These are phyloP conservation scores for Stephania cephalantha DNA, from an alignment of 164 flowering plant genomes.

Conservation along the genomic window DNA sequence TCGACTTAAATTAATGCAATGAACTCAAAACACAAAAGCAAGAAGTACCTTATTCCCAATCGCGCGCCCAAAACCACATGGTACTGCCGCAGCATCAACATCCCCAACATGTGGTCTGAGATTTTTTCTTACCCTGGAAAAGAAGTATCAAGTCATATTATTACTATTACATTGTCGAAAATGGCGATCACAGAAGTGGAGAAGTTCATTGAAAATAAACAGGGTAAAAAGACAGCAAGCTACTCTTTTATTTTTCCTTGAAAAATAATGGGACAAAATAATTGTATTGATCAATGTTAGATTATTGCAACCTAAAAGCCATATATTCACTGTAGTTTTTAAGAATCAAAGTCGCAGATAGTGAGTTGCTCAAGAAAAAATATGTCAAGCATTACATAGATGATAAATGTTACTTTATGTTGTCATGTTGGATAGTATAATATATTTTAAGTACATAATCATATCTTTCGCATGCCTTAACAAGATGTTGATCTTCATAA, in stretches of 20 bases:
- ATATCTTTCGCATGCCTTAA: too few species aligned
- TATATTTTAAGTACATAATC: too few species aligned
- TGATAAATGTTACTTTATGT: too few species aligned
- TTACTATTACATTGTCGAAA: not conserved
- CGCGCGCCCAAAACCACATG: slow-evolving; percentile 98
- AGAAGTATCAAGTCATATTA: not conserved
- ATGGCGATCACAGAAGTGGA: not conserved
- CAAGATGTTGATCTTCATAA: too few species aligned
- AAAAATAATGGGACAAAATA: too few species aligned
- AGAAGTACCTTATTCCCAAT: slow-evolving; percentile 88
- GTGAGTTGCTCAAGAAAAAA: not conserved
- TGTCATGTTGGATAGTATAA: too few species aligned
- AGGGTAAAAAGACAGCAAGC: too few species aligned
- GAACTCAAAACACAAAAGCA: not conserved
- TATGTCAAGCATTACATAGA: not conserved
- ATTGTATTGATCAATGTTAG: too few species aligned
- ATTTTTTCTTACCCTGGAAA: slow-evolving; percentile 68
- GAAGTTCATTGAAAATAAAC: not conserved
- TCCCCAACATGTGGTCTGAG: slow-evolving; percentile 77
- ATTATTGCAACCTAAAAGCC: too few species aligned
- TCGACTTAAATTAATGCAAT: not conserved
- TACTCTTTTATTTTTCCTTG: too few species aligned
- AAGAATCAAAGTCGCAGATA: too few species aligned
- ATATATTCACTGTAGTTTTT: too few species aligned
- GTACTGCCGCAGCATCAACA: slow-evolving; percentile 90